Conservation (phyloP, 805 yeast genomes). For the Diddensiella caesifluorescens region DNA sequence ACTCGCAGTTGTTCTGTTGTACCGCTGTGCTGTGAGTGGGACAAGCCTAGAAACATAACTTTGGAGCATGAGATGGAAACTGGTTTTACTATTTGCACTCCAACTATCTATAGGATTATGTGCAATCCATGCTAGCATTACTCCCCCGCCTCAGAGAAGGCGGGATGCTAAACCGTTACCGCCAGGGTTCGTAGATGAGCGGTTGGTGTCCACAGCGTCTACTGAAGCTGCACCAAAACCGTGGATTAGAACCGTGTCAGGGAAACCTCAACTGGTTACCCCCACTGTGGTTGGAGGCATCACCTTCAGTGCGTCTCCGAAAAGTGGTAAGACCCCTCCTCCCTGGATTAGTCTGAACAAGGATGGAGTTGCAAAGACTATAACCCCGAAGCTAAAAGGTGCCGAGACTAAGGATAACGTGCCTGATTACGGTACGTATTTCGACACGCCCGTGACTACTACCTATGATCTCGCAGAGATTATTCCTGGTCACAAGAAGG, state of each 20-base stretch:
- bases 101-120: too few species aligned
- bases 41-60: too few species aligned
- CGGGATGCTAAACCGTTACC: too few species aligned
- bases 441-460: constrained; percentile 61
- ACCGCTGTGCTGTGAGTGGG: too few species aligned
- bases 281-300: constrained; percentile 63
- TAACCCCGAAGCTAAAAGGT: constrained; percentile 67
- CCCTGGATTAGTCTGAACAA: constrained; percentile 79
- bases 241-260: constrained; percentile 70
- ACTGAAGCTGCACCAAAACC: constrained; percentile 32
- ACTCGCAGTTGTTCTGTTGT: too few species aligned
- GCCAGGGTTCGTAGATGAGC: too few species aligned
- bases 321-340: constrained; percentile 49
- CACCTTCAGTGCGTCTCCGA: constrained; percentile 52
- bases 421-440: constrained; percentile 74
- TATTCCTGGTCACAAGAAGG: constrained; percentile 36
- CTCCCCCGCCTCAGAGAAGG: too few species aligned
- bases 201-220: constrained; percentile 4
- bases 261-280: constrained; percentile 52
- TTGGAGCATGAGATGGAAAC: too few species aligned
- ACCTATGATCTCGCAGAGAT: constrained; percentile 55
- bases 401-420: constrained; percentile 60
- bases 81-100: too few species aligned
- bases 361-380: constrained; percentile 75
- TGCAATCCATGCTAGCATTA: too few species aligned